Evolutionary conservation across 352 stramenopile genomes (phyloP), one percentile per base, ranked within the genome.

Genomic region (Pythium myriotylum): DNA sequence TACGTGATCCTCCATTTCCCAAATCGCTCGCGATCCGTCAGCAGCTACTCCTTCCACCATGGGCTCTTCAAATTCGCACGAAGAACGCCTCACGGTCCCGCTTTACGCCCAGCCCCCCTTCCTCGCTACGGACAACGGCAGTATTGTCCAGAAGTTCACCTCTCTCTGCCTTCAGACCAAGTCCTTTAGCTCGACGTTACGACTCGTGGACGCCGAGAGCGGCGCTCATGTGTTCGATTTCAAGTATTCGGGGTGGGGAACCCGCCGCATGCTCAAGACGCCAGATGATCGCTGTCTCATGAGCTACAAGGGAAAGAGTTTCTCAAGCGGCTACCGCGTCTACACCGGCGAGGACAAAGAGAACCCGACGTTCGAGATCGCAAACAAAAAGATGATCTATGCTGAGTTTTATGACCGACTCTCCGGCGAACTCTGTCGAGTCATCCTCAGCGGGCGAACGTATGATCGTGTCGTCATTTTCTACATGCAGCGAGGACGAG

Each of bases 41-140:
- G 5, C 8, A 43, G 37, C 37, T 14, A 43, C 51, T n/a, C 4
- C 27, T 16, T 27, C n/a, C 33, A 40, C 22, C 22, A 58, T 58
- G 51, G 51, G 51, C 26, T 49, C 35, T 23, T 49, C 39, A 9
- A 24, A 48, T 14, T 58, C 51, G 23, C 35, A 23, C 51, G 29
- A 35, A 35, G 39, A 52, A 13, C 29, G 19, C 4, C 54, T 62
- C 16, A 4, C 46, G 20, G 50, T 62, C 32, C 54, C 42, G 13
- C 54, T 62, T 35, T 33, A 54, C 43, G 54, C 54, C 12, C 54
- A 62, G 54, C 39, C 54, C 8, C 42, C 54, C 2, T 19, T 62
- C 16, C 42, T 62, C 42, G 54, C 54, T 3, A 62, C 45, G 0
- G 1, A 23, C 8, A 9, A 27, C 42, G 42, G 54, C 17, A 39